Evolutionary conservation across 2,329 filamentous ascomycete species (phyloP).

Genomic region (Calonectria leucothoes): DNA sequence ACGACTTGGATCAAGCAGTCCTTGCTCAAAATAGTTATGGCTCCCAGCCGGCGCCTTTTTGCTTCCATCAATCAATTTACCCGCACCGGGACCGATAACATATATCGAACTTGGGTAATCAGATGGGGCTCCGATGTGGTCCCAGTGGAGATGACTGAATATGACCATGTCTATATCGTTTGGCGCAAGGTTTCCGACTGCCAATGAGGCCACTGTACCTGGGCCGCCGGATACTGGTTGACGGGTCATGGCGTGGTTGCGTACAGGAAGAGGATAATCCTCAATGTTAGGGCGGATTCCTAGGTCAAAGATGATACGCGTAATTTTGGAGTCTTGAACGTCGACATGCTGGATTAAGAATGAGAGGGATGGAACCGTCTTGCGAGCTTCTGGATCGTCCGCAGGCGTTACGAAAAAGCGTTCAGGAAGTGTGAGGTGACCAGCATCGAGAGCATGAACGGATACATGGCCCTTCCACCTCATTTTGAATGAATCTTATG

Average conservation of each 20-base stretch:
- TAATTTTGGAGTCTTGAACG: not conserved
- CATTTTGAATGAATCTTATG: not conserved
- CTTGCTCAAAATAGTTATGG: conserved; percentile 20
- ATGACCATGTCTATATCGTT: conserved; percentile 19
- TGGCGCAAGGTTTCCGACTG: not conserved
- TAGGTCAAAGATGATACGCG: conserved; percentile 20
- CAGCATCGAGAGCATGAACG: conserved; percentile 17
- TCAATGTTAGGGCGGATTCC: conserved; percentile 13
- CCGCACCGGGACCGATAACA: conserved; percentile 16
- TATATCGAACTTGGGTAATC: conserved; percentile 18
- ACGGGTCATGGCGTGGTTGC: conserved; percentile 8
- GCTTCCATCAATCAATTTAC: not conserved
- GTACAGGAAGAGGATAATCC: conserved; percentile 12
- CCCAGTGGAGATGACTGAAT: conserved; percentile 28
- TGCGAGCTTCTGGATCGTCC: not conserved
- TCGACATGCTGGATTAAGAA: conserved; percentile 22
- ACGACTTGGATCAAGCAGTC: conserved; percentile 1
- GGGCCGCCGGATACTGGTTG: conserved; percentile 10
- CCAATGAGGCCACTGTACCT: not conserved
- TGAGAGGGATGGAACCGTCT: conserved; percentile 19
- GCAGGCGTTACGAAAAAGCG: conserved; percentile 13
- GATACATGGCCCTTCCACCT: not conserved
- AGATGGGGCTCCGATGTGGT: conserved; percentile 23
- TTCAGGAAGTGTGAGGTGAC: conserved; percentile 21
- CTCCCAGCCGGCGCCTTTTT: not conserved